These are phyloP conservation scores for Neopestalotiopsis rosae DNA, from an alignment of 2,329 filamentous ascomycete genomes.

Conservation along the genomic window DNA sequence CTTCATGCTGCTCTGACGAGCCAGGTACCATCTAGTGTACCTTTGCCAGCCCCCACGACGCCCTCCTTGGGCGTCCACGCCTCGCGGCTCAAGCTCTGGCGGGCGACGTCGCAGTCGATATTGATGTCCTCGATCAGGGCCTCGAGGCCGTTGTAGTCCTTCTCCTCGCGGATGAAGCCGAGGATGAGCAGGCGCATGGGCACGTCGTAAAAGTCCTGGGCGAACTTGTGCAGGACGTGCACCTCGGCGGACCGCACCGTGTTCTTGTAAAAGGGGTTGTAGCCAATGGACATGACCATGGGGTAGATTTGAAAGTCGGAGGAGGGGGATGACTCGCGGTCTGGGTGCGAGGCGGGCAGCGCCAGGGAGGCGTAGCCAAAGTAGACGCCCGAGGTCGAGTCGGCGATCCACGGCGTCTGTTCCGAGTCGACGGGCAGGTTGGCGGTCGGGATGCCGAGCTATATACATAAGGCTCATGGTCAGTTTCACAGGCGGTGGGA, in stretches of 20 bases:
- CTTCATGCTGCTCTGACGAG: slow-evolving; percentile 29
- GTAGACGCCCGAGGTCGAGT: slow-evolving; percentile 82
- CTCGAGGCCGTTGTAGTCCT: slow-evolving; percentile 84
- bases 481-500: too few species aligned
- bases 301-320: slow-evolving; percentile 62
- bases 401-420: slow-evolving; percentile 63
- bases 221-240: slow-evolving; percentile 81
- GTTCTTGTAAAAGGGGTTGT: slow-evolving; percentile 98
- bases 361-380: slow-evolving; percentile 87
- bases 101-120: slow-evolving; percentile 84
- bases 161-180: slow-evolving; percentile 88
- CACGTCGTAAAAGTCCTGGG: slow-evolving; percentile 82
- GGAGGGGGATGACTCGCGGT: slow-evolving; percentile 34
- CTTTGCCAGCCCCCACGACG: slow-evolving; percentile 23
- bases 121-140: slow-evolving; percentile 87
- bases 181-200: slow-evolving; percentile 80
- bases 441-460: slow-evolving; percentile 96
- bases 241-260: slow-evolving; percentile 85
- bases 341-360: slow-evolving; percentile 55
- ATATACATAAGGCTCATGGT: not conserved
- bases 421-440: slow-evolving; percentile 80
- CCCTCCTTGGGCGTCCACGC: slow-evolving; percentile 58
- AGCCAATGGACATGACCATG: slow-evolving; percentile 94
- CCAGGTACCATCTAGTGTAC: slow-evolving; percentile 37
- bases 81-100: slow-evolving; percentile 70